phyloP scores from a whole-genome alignment of 73 alveolate species.

The Stentor roeselii region DNA sequence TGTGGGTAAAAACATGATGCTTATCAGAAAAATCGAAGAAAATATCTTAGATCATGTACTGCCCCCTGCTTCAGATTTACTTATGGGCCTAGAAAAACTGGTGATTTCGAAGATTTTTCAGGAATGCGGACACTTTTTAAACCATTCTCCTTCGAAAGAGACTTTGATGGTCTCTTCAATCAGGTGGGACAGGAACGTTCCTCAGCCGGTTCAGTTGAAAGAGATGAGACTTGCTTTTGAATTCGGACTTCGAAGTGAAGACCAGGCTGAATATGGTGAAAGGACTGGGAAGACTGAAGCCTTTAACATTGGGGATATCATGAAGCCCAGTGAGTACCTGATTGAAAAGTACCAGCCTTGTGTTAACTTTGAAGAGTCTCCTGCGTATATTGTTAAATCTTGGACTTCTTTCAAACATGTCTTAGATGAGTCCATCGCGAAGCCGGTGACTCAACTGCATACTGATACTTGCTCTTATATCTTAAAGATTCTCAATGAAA shows the following conservation, averaged over 20 bases:
- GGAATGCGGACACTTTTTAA: background rate
- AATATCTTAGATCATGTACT: background rate
- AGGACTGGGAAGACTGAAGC: too few relatives aligned
- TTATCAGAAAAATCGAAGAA: conserved; percentile 6
- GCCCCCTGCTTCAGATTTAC: background rate
- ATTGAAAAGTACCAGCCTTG: too few relatives aligned
- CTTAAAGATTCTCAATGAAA: background rate
- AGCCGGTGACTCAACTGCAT: background rate
- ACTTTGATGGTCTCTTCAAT: background rate
- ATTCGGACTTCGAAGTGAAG: too few relatives aligned
- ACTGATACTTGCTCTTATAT: background rate
- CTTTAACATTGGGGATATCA: too few relatives aligned
- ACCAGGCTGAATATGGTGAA: too few relatives aligned
- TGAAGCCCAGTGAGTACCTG: too few relatives aligned
- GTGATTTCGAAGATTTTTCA: background rate
- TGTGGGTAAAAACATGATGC: conserved; percentile 24
- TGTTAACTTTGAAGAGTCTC: too few relatives aligned
- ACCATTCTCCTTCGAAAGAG: background rate
- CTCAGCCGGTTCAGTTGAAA: background rate
- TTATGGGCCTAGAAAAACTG: background rate
- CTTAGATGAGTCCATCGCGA: background rate
- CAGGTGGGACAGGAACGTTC: background rate
- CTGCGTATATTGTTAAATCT: background rate
- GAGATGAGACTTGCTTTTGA: too few relatives aligned
- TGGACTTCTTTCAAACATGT: conserved; percentile 15